Conservation (phyloP, 805 yeast genomes). For the Lipomyces lipofer region DNA sequence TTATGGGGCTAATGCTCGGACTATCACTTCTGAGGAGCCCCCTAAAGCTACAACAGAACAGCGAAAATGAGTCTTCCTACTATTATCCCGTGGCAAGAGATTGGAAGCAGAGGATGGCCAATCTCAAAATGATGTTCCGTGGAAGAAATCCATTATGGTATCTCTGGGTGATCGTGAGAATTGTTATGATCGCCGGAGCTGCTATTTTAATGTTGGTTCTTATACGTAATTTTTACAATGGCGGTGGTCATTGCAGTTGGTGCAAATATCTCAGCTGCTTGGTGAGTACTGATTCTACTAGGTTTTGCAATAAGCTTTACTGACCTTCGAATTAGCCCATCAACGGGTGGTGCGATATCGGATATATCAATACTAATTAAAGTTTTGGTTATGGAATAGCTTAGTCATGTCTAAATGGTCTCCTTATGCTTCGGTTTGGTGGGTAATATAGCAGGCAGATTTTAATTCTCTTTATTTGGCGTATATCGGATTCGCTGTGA, state of each 20-base stretch:
- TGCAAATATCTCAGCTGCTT: conserved; percentile 68
- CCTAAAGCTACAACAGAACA: conserved; percentile 32
- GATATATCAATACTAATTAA: conserved; percentile 10
- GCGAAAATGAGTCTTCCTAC: conserved; percentile 18
- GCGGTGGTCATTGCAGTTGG: conserved; percentile 62
- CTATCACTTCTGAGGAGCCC: conserved; percentile 59
- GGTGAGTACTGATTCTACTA: conserved; percentile 4
- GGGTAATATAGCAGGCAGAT: too few relatives aligned
- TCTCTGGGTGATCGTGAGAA: conserved; percentile 55
- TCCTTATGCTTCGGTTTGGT: too few relatives aligned
- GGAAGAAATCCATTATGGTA: conserved; percentile 43
- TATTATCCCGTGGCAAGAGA: conserved; percentile 21
- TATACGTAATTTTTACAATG: conserved; percentile 50
- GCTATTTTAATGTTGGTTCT: conserved; percentile 54
- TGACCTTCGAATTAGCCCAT: conserved; percentile 11
- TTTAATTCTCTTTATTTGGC: too few relatives aligned
- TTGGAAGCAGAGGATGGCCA: conserved; percentile 34
- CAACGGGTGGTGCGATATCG: conserved; percentile 21
- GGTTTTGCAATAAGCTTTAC: not conserved
- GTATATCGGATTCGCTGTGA: too few relatives aligned
- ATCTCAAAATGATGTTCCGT: conserved; percentile 31
- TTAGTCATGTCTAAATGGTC: too few relatives aligned
- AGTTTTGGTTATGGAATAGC: too few relatives aligned
- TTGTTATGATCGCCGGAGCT: conserved; percentile 47
- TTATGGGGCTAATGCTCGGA: conserved; percentile 57